These are phyloP conservation scores for Trichosporon faecale DNA, from an alignment of 1,284 basidiomycete genomes.

Conservation along the genomic window DNA sequence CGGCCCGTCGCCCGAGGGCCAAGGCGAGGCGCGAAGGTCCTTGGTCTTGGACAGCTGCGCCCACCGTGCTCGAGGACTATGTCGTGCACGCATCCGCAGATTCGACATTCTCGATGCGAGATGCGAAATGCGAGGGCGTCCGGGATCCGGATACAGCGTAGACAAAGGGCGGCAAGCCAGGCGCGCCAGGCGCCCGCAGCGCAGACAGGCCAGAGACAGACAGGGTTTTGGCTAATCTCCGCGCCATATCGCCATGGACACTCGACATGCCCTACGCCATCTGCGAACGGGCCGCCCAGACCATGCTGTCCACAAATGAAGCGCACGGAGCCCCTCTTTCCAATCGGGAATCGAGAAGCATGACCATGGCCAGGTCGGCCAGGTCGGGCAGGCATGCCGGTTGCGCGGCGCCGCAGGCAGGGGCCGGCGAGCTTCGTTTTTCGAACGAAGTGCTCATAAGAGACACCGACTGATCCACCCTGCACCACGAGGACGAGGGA, in stretches of 20 bases:
- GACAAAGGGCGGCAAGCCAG: background rate
- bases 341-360: background rate
- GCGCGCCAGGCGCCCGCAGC: background rate
- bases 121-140: background rate
- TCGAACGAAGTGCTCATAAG: background rate
- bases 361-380: background rate
- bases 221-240: background rate
- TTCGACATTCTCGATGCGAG: constrained; percentile 2
- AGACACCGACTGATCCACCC: background rate
- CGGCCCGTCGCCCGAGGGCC: background rate
- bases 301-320: constrained; percentile 1
- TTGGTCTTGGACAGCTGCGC: background rate
- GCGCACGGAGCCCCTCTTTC: background rate
- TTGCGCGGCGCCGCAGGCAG: background rate
- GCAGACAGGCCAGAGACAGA: background rate
- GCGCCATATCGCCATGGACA: background rate
- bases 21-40: background rate
- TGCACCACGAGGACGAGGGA: background rate
- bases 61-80: background rate
- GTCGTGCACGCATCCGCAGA: background rate
- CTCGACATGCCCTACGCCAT: background rate
- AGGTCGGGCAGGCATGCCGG: background rate
- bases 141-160: background rate
- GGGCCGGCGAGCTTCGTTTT: background rate
- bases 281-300: background rate